phyloP scores from a whole-genome alignment of 176 grass and related monocot genomes.

The Oryza glumipatula region DNA sequence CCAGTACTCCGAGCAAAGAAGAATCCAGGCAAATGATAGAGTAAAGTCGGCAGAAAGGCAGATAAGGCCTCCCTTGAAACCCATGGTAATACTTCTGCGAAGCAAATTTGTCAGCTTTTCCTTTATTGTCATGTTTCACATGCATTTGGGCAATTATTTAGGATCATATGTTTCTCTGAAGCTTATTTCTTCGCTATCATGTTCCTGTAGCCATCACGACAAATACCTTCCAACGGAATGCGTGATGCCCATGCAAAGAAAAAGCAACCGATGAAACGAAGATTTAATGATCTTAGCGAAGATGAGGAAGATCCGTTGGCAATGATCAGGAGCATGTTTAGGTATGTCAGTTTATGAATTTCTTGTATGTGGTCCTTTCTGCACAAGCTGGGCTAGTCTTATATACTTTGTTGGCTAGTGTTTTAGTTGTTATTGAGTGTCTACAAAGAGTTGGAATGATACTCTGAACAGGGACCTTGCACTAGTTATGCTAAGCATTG shows the following conservation, averaged over 20 bases:
- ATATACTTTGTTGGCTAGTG: neutral
- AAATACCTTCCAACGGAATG: constrained; percentile 46
- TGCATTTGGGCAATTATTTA: neutral
- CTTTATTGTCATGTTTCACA: neutral
- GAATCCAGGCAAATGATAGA: constrained; percentile 52
- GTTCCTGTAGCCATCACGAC: constrained; percentile 52
- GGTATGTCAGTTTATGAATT: constrained; percentile 46
- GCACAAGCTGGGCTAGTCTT: neutral
- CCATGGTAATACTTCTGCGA: constrained; percentile 52
- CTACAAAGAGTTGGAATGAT: constrained; percentile 11
- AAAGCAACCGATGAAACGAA: constrained; percentile 48
- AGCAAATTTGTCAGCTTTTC: neutral
- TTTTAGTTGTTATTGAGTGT: neutral
- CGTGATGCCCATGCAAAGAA: constrained; percentile 57
- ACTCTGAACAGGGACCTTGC: neutral
- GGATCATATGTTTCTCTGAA: neutral
- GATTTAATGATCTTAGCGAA: constrained; percentile 68
- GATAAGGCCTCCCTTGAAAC: constrained; percentile 45
- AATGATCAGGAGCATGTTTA: constrained; percentile 82
- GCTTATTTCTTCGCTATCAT: constrained; percentile 1
- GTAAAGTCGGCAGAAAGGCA: constrained; percentile 50
- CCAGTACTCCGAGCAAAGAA: constrained; percentile 62
- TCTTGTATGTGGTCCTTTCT: constrained; percentile 19
- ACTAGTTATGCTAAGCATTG: neutral
- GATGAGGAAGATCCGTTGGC: constrained; percentile 60